Conservation (phyloP, 2,329 filamentous ascomycete genomes). For the Cladophialophora carrionii region DNA sequence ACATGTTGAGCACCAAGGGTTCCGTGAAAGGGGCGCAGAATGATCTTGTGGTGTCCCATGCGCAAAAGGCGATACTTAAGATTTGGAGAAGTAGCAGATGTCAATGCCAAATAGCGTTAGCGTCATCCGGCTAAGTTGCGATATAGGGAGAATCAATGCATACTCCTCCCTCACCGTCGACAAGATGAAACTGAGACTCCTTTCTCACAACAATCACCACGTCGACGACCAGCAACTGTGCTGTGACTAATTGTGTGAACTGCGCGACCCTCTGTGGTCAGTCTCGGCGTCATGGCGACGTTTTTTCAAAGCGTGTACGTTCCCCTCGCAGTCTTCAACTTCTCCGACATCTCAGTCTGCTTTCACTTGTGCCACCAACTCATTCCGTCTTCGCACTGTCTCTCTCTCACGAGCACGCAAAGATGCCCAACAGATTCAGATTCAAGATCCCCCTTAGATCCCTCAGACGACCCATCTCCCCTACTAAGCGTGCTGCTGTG, state of each 20-base stretch:
- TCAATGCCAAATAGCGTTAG: slow-evolving; percentile 19
- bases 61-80: not conserved
- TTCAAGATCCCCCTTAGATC: slow-evolving; percentile 27
- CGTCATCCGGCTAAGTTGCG: slow-evolving; percentile 17
- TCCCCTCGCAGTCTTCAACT: slow-evolving; percentile 11
- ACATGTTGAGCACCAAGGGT: slow-evolving; percentile 24
- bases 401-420: slow-evolving; percentile 18
- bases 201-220: slow-evolving; percentile 14
- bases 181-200: slow-evolving; percentile 24
- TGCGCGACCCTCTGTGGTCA: slow-evolving; percentile 14
- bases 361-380: slow-evolving; percentile 18
- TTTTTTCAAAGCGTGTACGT: slow-evolving; percentile 56
- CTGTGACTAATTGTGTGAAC: slow-evolving; percentile 4
- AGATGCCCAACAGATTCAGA: slow-evolving; percentile 15
- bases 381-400: slow-evolving; percentile 15
- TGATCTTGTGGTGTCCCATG: not conserved
- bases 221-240: slow-evolving; percentile 17
- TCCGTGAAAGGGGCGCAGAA: not conserved
- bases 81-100: not conserved
- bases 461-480: slow-evolving; percentile 26
- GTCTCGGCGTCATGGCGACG: slow-evolving; percentile 47
- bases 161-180: slow-evolving; percentile 11
- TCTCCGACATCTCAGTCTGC: slow-evolving; percentile 10
- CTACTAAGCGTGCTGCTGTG: slow-evolving; percentile 32
- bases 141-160: slow-evolving; percentile 17